phyloP scores from a whole-genome alignment of 192 early-diverging fungal genomes.

The Gaertneriomyces semiglobifer region DNA sequence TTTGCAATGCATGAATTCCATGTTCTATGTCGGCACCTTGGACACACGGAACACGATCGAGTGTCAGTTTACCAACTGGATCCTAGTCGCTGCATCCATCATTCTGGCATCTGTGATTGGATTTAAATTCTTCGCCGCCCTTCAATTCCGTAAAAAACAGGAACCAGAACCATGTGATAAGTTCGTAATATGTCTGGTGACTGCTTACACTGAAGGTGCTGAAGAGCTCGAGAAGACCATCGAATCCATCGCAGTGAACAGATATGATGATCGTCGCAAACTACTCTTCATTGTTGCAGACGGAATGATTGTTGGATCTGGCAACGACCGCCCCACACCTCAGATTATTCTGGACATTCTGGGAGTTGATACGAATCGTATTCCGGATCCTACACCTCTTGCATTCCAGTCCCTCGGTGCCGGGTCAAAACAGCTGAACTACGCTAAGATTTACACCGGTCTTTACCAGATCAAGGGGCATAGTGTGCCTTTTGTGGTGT shows the following conservation, averaged over 20 bases:
- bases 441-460: constrained; percentile 92
- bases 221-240: constrained; percentile 83
- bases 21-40: constrained; percentile 74
- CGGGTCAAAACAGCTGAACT: constrained; percentile 77
- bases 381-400: constrained; percentile 66
- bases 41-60: constrained; percentile 69
- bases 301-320: constrained; percentile 91
- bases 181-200: constrained; percentile 86
- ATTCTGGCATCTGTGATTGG: constrained; percentile 77
- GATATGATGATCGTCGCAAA: constrained; percentile 90
- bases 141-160: constrained; percentile 67
- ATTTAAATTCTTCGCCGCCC: constrained; percentile 88
- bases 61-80: constrained; percentile 81
- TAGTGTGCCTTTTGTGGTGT: constrained; percentile 82
- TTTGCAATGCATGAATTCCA: constrained; percentile 66
- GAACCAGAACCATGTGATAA: constrained; percentile 76
- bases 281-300: constrained; percentile 87
- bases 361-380: constrained; percentile 68
- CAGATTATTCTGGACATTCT: constrained; percentile 89
- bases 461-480: constrained; percentile 82
- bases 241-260: constrained; percentile 75
- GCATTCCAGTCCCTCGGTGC: constrained; percentile 68
- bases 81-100: constrained; percentile 74
- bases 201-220: constrained; percentile 91
- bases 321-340: constrained; percentile 89